Percentiles rank a stretch among this genome's conserved stretches.
Conservation (phyloP, 495 filamentous ascomycete species). For the Cercophora scortea region DNA sequence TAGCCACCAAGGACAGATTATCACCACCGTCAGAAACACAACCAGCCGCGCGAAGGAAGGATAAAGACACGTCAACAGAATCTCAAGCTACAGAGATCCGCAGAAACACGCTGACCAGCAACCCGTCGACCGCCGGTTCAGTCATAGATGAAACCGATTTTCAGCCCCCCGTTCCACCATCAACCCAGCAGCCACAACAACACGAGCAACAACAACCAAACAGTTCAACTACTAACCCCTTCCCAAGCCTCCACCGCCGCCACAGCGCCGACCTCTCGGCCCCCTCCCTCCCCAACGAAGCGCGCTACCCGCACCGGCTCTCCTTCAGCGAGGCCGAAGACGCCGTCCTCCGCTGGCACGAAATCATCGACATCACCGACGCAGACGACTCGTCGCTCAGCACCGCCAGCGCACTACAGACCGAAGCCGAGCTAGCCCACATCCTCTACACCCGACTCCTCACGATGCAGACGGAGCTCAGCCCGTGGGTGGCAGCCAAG, state of each 20-base stretch:
- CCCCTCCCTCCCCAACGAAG: constrained; percentile 37
- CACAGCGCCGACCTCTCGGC: constrained; percentile 35
- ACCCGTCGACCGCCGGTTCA: constrained; percentile 35
- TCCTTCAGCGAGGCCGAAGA: constrained; percentile 90
- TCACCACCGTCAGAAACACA: background rate
- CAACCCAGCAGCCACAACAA: constrained; percentile 19
- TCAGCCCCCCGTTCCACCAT: constrained; percentile 29
- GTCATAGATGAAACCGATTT: constrained; percentile 37
- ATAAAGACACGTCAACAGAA: constrained; percentile 5
- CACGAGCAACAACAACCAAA: too few relatives aligned
- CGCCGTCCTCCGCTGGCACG: constrained; percentile 67
- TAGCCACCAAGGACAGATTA: background rate
- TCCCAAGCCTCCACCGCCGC: constrained; percentile 32
- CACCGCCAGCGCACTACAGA: background rate
- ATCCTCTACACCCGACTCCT: constrained; percentile 46
- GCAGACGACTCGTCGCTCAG: constrained; percentile 16
- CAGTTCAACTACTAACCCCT: background rate
- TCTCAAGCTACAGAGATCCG: constrained; percentile 11
- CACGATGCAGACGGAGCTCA: constrained; percentile 41
- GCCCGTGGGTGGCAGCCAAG: constrained; percentile 60
- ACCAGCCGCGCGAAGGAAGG: background rate
- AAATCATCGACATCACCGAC: constrained; percentile 33
- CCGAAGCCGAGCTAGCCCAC: constrained; percentile 49
- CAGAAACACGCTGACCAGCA: constrained; percentile 13
- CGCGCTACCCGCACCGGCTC: constrained; percentile 68